Evolutionary conservation across 768 basidiomycete species (phyloP).

Genomic region (Agaricus blazei): DNA sequence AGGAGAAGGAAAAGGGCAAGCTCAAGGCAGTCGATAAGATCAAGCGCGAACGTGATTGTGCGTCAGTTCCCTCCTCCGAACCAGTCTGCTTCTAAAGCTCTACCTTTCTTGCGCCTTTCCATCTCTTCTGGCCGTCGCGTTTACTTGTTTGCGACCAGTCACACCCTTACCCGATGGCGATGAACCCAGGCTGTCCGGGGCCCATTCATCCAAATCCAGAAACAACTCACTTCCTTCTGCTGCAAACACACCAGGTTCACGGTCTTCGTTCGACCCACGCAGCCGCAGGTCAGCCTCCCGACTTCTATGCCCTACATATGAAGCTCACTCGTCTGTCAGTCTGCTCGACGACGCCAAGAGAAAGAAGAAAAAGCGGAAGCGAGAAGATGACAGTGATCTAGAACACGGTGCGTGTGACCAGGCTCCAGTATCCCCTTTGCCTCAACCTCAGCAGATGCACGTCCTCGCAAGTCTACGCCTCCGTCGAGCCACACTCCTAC

Average conservation of each 20-base stretch:
- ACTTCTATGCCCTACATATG: not conserved
- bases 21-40: slow-evolving; percentile 65
- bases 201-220: slow-evolving; percentile 38
- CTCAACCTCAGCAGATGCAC: slow-evolving; percentile 35
- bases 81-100: not conserved
- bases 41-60: slow-evolving; percentile 73
- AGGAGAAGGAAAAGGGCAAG: slow-evolving; percentile 74
- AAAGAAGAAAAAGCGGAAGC: slow-evolving; percentile 85
- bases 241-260: slow-evolving; percentile 42
- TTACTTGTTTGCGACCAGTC: slow-evolving; percentile 14
- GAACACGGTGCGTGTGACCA: slow-evolving; percentile 45
- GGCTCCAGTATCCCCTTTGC: not conserved
- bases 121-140: not conserved
- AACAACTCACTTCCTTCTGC: slow-evolving; percentile 38
- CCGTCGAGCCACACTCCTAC: slow-evolving; percentile 32
- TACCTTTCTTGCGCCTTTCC: not conserved
- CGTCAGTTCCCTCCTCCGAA: slow-evolving; percentile 31
- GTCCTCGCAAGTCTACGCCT: slow-evolving; percentile 58
- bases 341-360: slow-evolving; percentile 55
- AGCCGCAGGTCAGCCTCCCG: slow-evolving; percentile 40
- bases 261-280: slow-evolving; percentile 59
- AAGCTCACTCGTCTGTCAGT: slow-evolving; percentile 13
- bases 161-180: slow-evolving; percentile 47
- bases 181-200: slow-evolving; percentile 34
- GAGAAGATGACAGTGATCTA: slow-evolving; percentile 66